A percentile compares a stretch with the other conserved stretches of the same genome.
Evolutionary conservation across 2,329 filamentous ascomycete species (phyloP).

Genomic region (Gnomoniopsis sp.): DNA sequence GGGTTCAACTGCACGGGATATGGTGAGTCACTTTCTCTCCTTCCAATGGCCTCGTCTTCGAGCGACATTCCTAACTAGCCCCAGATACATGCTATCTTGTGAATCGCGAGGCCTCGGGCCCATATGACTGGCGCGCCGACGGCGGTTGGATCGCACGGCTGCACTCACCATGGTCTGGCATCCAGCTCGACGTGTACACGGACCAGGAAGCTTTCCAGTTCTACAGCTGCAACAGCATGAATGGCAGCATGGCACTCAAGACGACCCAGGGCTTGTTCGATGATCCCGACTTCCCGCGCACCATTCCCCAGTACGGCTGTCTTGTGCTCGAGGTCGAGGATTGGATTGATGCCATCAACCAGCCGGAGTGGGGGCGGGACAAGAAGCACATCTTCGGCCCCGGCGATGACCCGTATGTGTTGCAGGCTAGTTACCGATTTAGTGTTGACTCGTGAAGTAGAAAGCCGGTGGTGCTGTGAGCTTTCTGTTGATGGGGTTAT

Average conservation of each 20-base stretch:
- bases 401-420: slow-evolving; percentile 56
- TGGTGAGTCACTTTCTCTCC: slow-evolving; percentile 46
- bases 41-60: neutral
- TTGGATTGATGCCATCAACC: slow-evolving; percentile 91
- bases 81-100: slow-evolving; percentile 66
- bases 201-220: slow-evolving; percentile 88
- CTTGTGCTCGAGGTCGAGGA: slow-evolving; percentile 89
- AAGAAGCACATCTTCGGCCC: slow-evolving; percentile 58
- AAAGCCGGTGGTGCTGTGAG: too few species aligned
- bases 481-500: too few species aligned
- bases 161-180: slow-evolving; percentile 73
- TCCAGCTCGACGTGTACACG: slow-evolving; percentile 74
- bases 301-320: slow-evolving; percentile 75
- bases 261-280: slow-evolving; percentile 63
- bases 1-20: slow-evolving; percentile 81
- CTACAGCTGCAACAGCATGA: slow-evolving; percentile 76
- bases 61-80: neutral
- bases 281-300: slow-evolving; percentile 52
- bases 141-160: slow-evolving; percentile 61
- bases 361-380: slow-evolving; percentile 78
- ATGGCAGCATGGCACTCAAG: slow-evolving; percentile 69
- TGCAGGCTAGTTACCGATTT: slow-evolving; percentile 61
- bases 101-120: slow-evolving; percentile 55
- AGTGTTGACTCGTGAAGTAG: slow-evolving; percentile 46
- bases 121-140: slow-evolving; percentile 61